Conservation (phyloP, 495 filamentous ascomycete genomes). For the Baudoinia panamericana region DNA sequence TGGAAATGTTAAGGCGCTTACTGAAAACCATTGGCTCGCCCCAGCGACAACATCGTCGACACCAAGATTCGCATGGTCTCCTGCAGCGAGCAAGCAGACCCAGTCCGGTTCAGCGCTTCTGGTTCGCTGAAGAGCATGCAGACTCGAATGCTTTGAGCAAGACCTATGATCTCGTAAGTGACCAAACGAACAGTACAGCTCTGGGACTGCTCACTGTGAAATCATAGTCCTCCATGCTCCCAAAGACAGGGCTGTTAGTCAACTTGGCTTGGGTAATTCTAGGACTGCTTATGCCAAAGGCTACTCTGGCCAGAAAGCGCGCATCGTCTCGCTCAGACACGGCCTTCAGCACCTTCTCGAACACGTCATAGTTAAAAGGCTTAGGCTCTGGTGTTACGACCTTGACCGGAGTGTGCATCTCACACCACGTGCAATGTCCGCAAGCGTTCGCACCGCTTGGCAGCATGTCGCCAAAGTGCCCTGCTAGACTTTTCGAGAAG, state of each 20-base stretch:
- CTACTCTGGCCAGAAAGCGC: slow-evolving; percentile 40
- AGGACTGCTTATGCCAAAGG: slow-evolving; percentile 46
- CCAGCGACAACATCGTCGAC: no score
- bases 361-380: slow-evolving; percentile 25
- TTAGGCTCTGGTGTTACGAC: slow-evolving; percentile 20
- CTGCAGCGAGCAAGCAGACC: no score
- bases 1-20: no score
- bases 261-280: slow-evolving; percentile 34
- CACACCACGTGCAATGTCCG: slow-evolving; percentile 42
- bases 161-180: no score
- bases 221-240: slow-evolving; percentile 30
- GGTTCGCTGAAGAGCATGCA: no score
- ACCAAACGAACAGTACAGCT: no score
- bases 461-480: slow-evolving; percentile 42
- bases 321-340: slow-evolving; percentile 40
- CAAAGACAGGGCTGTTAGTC: slow-evolving; percentile 33
- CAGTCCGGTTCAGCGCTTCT: no score
- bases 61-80: no score
- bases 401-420: slow-evolving; percentile 30
- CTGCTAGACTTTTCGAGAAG: slow-evolving; percentile 34
- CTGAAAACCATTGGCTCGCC: no score
- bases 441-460: slow-evolving; percentile 33
- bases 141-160: no score
- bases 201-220: no score
- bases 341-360: slow-evolving; percentile 31